phyloP scores from a whole-genome alignment of 169 alveolate genomes.

The Plasmodium yoelii region DNA sequence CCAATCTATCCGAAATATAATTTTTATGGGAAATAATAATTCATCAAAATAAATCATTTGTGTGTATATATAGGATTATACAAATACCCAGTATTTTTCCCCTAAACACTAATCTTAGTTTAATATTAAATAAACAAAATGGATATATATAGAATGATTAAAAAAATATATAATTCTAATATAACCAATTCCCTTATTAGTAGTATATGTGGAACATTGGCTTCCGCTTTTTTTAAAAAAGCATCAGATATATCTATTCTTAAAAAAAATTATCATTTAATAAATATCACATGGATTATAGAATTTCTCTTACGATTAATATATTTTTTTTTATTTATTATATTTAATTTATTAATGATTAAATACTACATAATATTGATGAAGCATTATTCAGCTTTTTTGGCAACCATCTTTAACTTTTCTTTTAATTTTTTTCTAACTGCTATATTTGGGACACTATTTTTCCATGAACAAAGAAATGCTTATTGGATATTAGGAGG shows the following conservation, averaged over 20 bases:
- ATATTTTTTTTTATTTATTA: constrained; percentile 32
- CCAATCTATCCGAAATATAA: constrained; percentile 28
- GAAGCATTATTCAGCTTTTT: constrained; percentile 61
- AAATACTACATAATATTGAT: constrained; percentile 45
- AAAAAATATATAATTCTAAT: constrained; percentile 8
- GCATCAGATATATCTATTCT: constrained; percentile 37
- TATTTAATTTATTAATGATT: constrained; percentile 55
- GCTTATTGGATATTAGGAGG: constrained; percentile 49
- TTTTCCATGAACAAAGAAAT: constrained; percentile 51
- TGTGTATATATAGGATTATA: neutral
- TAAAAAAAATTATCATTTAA: neutral
- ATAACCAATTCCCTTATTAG: constrained; percentile 40
- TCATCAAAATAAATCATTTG: neutral
- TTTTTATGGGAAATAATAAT: constrained; percentile 26
- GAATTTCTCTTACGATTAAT: constrained; percentile 35
- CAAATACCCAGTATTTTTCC: neutral
- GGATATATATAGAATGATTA: neutral
- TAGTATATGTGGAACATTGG: constrained; percentile 56
- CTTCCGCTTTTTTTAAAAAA: constrained; percentile 66
- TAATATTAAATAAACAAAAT: constrained; percentile 17
- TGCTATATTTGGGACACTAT: constrained; percentile 58
- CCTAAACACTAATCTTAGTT: neutral
- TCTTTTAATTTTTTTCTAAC: constrained; percentile 49
- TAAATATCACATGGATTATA: constrained; percentile 13
- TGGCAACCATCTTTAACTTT: constrained; percentile 59